phyloP scores from a whole-genome alignment of 805 yeast species.

The Hanseniaspora guilliermondii region DNA sequence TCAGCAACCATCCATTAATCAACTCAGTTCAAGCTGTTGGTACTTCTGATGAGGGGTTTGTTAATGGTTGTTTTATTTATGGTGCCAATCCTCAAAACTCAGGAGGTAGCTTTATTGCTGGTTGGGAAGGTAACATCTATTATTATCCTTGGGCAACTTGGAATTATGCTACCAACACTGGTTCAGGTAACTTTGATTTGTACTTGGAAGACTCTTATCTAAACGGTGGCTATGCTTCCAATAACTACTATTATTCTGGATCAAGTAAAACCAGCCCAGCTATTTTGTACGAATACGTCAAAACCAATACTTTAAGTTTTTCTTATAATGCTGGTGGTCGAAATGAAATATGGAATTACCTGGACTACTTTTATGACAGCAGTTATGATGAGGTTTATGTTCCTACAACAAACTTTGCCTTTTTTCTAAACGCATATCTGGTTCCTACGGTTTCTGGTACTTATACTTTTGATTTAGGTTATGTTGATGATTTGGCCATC shows the following conservation, averaged over 20 bases:
- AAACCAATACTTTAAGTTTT: conserved; percentile 5
- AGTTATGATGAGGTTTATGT: not conserved
- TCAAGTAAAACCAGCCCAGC: not conserved
- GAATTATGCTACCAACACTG: not conserved
- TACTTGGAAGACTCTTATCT: conserved; percentile 3
- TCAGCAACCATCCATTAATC: not conserved
- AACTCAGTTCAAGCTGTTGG: conserved; percentile 4
- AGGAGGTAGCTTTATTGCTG: not conserved
- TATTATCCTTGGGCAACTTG: conserved; percentile 12
- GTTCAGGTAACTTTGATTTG: not conserved
- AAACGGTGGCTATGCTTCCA: conserved; percentile 10
- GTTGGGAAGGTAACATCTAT: conserved; percentile 13
- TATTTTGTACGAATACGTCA: not conserved
- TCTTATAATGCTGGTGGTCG: not conserved
- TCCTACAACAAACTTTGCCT: conserved; percentile 8
- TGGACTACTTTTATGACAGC: not conserved
- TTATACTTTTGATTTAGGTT: conserved; percentile 9
- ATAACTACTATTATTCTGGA: not conserved
- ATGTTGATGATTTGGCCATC: conserved; percentile 13
- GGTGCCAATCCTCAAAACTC: not conserved
- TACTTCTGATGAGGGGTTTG: conserved; percentile 2
- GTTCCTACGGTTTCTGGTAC: conserved; percentile 13
- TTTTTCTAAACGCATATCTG: conserved; percentile 11
- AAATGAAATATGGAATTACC: not conserved
- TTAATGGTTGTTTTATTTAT: conserved; percentile 12